These are phyloP conservation scores for Aechmea fasciata DNA, from an alignment of 176 grass and related monocot genomes.

Conservation along the genomic window DNA sequence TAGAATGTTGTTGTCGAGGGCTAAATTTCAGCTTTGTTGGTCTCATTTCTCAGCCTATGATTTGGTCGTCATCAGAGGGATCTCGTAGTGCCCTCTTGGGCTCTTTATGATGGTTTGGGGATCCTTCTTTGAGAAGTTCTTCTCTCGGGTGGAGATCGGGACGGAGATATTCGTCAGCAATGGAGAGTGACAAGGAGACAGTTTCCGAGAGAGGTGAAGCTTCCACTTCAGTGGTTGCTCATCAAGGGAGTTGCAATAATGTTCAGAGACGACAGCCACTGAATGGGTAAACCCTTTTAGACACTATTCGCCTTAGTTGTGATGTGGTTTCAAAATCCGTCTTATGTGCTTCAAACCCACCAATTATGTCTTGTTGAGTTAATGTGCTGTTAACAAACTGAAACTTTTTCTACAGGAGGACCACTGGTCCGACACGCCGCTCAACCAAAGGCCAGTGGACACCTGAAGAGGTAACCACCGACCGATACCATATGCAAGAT, in stretches of 20 bases:
- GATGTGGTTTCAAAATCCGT: no score
- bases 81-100: constrained; percentile 7
- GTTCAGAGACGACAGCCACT: constrained; percentile 30
- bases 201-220: constrained; percentile 28
- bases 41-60: constrained; percentile 16
- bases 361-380: no score
- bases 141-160: constrained; percentile 21
- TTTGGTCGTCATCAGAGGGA: constrained; percentile 2
- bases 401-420: constrained; percentile 52
- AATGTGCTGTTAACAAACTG: neutral
- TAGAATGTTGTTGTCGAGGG: neutral
- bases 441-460: constrained; percentile 96
- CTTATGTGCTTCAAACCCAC: no score
- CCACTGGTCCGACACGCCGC: constrained; percentile 68
- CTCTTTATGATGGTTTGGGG: constrained; percentile 29
- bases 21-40: neutral
- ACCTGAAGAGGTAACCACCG: constrained; percentile 66
- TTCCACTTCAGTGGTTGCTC: constrained; percentile 28
- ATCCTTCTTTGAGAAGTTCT: constrained; percentile 10
- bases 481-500: neutral
- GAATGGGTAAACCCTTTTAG: constrained; percentile 32
- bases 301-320: neutral
- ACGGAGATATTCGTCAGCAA: constrained; percentile 13
- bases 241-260: constrained; percentile 33
- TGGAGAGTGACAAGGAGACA: constrained; percentile 43